Base-by-base conservation (phyloP, 2,329 filamentous ascomycete genomes). In the Aquanectria penicillioides region DNA sequence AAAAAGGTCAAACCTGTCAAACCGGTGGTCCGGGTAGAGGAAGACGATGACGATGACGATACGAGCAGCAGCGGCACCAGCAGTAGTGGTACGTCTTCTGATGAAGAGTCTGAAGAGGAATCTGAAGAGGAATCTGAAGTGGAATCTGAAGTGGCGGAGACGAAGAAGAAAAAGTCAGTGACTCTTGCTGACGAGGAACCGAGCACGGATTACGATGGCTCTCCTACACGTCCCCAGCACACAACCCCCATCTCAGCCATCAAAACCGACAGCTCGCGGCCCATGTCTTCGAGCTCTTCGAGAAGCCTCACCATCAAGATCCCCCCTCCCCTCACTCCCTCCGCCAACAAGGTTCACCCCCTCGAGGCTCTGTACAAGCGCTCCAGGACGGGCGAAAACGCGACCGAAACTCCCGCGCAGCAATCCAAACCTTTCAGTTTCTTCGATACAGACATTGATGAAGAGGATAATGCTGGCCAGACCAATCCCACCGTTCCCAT, bases 301-400 rank as follows among this genome's bases (percentile, higher is more conserved):
- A 79, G 75, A 58, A 81, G 77, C 66, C 74, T 89, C 37, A 83
- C 80, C 22, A 85, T 88, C 73, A 83, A 82, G 67, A 85, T 86
- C 54, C 82, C 83, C 13, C 77, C 75, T 23, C 77, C 80, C 17
- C 61, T 75, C 51, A 80, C 80, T 6, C 78, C 83, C 1, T 73
- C 76, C 47, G 80, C 84, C 62, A 75, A 78, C 4, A 75, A 77
- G 57, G 80, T 97, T 0, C 94, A 98, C 67, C 94, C 95, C 0
- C 83, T 98, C 2, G 94, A 98, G 79, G 93, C 93, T 1, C 84
- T 98, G 3, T 99, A 96, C 83, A 98, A 97, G 78, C 87, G 87
- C 5, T 77, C 86, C 25, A 83, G 86, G 29, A 74, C 79, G 26
- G 74, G 75, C 4, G 75, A 73, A 60, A 65, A 78, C 68, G 47